Evolutionary conservation across 495 filamentous ascomycete species (phyloP).

Genomic region (Aspergillus conjunctus): DNA sequence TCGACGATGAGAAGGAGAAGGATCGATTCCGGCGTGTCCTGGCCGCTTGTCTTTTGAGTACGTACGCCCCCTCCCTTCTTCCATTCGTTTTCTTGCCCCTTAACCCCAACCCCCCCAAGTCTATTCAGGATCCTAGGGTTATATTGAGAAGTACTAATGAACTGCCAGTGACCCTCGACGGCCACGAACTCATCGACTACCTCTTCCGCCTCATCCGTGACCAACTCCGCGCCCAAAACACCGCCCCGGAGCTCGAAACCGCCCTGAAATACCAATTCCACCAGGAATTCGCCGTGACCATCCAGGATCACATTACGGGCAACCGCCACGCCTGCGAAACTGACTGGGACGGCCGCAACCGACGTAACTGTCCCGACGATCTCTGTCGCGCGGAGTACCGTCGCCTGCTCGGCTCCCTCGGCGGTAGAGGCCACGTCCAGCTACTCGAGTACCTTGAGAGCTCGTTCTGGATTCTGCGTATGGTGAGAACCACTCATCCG

Average conservation of each 20-base stretch:
- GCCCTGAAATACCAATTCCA: slow-evolving; percentile 31
- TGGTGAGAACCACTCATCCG: slow-evolving; percentile 43
- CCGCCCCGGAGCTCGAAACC: slow-evolving; percentile 15
- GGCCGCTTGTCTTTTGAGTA: slow-evolving; percentile 40
- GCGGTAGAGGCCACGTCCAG: slow-evolving; percentile 18
- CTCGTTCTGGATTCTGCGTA: slow-evolving; percentile 44
- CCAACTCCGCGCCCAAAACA: slow-evolving; percentile 24
- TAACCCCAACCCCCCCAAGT: too few relatives aligned
- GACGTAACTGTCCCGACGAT: slow-evolving; percentile 30
- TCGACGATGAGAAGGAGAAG: slow-evolving; percentile 29
- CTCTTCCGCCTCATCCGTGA: slow-evolving; percentile 43
- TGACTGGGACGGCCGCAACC: slow-evolving; percentile 38
- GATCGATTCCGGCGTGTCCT: slow-evolving; percentile 44
- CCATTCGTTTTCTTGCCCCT: neutral
- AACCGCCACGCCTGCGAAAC: slow-evolving; percentile 39
- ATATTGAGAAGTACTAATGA: neutral
- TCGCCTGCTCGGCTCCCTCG: slow-evolving; percentile 18
- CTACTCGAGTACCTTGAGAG: slow-evolving; percentile 33
- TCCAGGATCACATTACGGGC: slow-evolving; percentile 21
- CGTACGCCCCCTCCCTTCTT: slow-evolving; percentile 9
- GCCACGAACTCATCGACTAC: slow-evolving; percentile 31
- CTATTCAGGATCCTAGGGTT: too few relatives aligned
- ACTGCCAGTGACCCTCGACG: slow-evolving; percentile 26
- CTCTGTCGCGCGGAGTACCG: slow-evolving; percentile 29
- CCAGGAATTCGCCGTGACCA: slow-evolving; percentile 26